Conservation (phyloP, 441 rosid genomes). For the Raphanus hybrid region DNA sequence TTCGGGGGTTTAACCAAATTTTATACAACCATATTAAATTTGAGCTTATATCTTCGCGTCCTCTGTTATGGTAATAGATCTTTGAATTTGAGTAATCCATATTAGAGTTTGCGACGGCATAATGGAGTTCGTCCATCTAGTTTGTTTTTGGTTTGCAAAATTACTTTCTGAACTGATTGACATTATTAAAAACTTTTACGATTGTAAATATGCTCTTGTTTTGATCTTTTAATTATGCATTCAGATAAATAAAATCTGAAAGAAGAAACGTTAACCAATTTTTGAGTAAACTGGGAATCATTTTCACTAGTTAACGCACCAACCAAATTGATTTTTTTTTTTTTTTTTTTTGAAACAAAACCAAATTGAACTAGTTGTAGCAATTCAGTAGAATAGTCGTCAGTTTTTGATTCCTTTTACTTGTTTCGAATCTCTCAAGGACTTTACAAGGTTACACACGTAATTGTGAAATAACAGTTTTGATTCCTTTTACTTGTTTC, state of each 20-base stretch:
- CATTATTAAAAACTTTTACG: background rate
- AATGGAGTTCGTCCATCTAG: background rate
- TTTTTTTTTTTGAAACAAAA: too few species aligned
- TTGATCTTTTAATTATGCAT: background rate
- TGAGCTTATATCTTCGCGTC: background rate
- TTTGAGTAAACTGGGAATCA: background rate
- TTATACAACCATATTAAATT: slow-evolving; percentile 31
- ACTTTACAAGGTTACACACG: too few species aligned
- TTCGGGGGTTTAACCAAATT: slow-evolving; percentile 30
- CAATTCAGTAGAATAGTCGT: background rate
- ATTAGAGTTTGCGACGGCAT: background rate
- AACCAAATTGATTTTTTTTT: background rate
- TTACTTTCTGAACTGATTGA: background rate
- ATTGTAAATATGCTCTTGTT: background rate
- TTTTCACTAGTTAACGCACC: background rate
- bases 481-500: background rate
- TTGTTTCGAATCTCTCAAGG: too few species aligned
- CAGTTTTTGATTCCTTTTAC: background rate
- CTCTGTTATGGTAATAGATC: slow-evolving; percentile 15
- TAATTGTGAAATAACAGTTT: too few species aligned
- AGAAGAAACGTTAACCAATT: background rate
- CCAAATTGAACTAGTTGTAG: background rate
- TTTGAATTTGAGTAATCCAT: background rate
- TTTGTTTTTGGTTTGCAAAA: background rate
- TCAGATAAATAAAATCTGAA: background rate